Evolutionary conservation across 441 rosid genomes (phyloP).

Genomic region (Populus hybrid): DNA sequence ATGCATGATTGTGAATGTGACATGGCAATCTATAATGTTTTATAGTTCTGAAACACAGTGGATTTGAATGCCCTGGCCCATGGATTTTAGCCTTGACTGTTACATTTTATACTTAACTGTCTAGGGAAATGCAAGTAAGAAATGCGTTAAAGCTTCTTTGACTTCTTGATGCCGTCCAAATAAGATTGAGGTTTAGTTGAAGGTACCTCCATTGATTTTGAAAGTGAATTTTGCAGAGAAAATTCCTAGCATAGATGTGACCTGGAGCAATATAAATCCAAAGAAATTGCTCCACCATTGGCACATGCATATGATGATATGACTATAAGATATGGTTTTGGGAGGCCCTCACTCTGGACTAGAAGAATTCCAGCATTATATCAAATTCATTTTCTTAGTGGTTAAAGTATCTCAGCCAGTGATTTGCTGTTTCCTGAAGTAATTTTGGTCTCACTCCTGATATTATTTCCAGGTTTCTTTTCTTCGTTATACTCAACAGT

Average conservation of each 20-base stretch:
- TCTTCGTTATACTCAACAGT: slow-evolving; percentile 87
- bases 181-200: background rate
- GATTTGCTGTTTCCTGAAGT: slow-evolving; percentile 5
- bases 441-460: slow-evolving; percentile 17
- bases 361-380: background rate
- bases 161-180: background rate
- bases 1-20: slow-evolving; percentile 30
- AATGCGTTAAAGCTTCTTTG: background rate
- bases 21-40: background rate
- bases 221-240: background rate
- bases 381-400: background rate
- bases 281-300: background rate
- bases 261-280: background rate
- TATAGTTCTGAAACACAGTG: slow-evolving; percentile 1
- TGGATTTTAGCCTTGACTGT: background rate
- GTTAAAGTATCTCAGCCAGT: background rate
- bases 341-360: background rate
- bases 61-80: background rate
- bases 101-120: background rate
- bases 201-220: slow-evolving; percentile 6
- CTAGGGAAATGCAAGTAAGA: background rate
- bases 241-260: background rate
- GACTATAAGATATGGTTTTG: background rate
- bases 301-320: background rate
- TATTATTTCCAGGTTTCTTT: slow-evolving; percentile 62